A percentile compares a stretch with the other conserved stretches of the same genome.
phyloP scores from a whole-genome alignment of 2,329 filamentous ascomycete species.

The Alternaria ethzedia region DNA sequence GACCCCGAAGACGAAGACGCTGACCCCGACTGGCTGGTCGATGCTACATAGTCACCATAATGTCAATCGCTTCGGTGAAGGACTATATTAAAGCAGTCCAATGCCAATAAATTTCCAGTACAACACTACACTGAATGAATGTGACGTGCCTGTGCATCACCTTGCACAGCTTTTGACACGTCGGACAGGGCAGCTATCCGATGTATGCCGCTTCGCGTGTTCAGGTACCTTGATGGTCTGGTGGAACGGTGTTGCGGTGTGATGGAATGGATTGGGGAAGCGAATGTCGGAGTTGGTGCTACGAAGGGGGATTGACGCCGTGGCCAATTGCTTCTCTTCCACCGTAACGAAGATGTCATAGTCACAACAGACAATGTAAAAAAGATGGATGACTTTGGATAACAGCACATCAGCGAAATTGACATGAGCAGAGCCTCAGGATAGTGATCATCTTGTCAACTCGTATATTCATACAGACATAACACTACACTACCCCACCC shows the following conservation, averaged over 20 bases:
- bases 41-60: conserved; percentile 14
- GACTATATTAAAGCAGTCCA: neutral
- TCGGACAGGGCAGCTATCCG: neutral
- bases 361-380: neutral
- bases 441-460: neutral
- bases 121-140: neutral
- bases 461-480: conserved; percentile 2
- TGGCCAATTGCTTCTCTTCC: neutral
- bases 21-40: conserved; percentile 66
- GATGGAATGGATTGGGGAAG: neutral
- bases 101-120: neutral
- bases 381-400: neutral
- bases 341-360: neutral
- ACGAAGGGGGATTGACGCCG: neutral
- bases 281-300: neutral
- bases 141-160: neutral
- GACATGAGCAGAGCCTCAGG: neutral
- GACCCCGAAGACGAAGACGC: conserved; percentile 71
- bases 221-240: conserved; percentile 7
- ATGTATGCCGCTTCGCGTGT: neutral
- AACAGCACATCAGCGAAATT: neutral
- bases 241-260: neutral
- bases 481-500: neutral
- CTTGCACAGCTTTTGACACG: neutral
- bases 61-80: neutral